Percentiles rank a stretch among this genome's conserved stretches.
Conservation (phyloP, 352 stramenopile species). For the Phytopythium mirpurense region DNA sequence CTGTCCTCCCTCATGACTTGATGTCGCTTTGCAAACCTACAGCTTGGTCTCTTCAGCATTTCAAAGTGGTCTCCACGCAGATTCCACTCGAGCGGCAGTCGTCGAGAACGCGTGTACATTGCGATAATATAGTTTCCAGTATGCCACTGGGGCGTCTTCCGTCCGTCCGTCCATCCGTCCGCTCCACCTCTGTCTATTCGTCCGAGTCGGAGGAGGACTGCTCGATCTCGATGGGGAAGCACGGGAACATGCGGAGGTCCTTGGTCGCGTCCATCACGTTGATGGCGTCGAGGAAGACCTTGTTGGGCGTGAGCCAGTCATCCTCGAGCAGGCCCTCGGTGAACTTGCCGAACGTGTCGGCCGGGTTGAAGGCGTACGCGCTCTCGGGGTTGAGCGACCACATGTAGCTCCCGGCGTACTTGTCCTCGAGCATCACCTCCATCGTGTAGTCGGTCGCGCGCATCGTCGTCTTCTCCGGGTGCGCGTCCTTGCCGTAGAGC, state of each 20-base stretch:
- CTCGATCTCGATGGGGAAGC: conserved; percentile 37
- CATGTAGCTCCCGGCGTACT: conserved; percentile 68
- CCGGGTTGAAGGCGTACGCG: conserved; percentile 71
- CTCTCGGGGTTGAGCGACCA: conserved; percentile 76
- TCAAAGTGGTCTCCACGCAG: no score
- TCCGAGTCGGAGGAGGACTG: conserved; percentile 5
- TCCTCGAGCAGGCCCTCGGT: conserved; percentile 60
- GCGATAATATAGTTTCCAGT: no score
- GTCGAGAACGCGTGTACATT: no score
- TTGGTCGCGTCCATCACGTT: conserved; percentile 42
- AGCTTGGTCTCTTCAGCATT: no score
- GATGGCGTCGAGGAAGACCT: conserved; percentile 53
- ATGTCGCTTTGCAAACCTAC: no score
- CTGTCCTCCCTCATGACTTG: no score
- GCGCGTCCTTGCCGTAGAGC: conserved; percentile 52
- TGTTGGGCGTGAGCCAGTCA: conserved; percentile 68
- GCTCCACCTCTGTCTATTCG: background rate
- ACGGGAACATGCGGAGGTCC: conserved; percentile 64
- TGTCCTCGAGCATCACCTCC: conserved; percentile 43
- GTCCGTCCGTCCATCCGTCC: no score
- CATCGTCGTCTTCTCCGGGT: conserved; percentile 49
- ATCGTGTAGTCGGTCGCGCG: conserved; percentile 68
- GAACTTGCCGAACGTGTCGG: conserved; percentile 52
- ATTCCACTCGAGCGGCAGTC: no score
- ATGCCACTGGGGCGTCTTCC: no score